These are phyloP conservation scores for Rhizopogon roseolus DNA, from an alignment of 768 basidiomycete genomes.

Conservation along the genomic window DNA sequence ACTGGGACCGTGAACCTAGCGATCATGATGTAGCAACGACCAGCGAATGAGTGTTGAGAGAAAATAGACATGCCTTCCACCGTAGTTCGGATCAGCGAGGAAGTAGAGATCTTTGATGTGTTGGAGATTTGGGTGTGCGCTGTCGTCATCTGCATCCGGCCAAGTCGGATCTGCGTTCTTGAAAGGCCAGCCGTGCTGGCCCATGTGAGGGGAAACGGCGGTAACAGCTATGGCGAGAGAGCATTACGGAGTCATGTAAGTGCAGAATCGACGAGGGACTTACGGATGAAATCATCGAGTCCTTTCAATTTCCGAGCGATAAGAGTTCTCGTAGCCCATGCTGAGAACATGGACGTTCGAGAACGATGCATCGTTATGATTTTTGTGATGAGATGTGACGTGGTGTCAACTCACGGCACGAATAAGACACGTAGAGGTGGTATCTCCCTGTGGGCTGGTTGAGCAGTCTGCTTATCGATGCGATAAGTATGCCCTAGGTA, in stretches of 20 bases:
- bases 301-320: slow-evolving; percentile 92
- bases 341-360: slow-evolving; percentile 27
- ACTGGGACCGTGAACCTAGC: slow-evolving; percentile 80
- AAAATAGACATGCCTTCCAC: slow-evolving; percentile 50
- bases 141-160: slow-evolving; percentile 74
- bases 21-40: not conserved
- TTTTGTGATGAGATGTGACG: not conserved
- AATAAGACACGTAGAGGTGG: slow-evolving; percentile 84
- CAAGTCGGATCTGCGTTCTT: slow-evolving; percentile 53
- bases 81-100: slow-evolving; percentile 65
- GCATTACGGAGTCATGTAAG: not conserved
- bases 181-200: slow-evolving; percentile 83
- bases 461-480: not conserved
- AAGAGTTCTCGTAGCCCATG: slow-evolving; percentile 91
- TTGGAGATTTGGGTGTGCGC: slow-evolving; percentile 51
- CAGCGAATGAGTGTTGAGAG: not conserved
- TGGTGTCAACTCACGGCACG: slow-evolving; percentile 61
- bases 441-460: slow-evolving; percentile 60
- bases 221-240: slow-evolving; percentile 52
- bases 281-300: slow-evolving; percentile 78
- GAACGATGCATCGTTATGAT: not conserved
- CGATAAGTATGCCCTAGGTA: not conserved
- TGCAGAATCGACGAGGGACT: slow-evolving; percentile 21
- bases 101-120: slow-evolving; percentile 87
- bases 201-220: slow-evolving; percentile 85